These are phyloP conservation scores for Iris pallida DNA, from an alignment of 116 monocot genomes.

Conservation along the genomic window DNA sequence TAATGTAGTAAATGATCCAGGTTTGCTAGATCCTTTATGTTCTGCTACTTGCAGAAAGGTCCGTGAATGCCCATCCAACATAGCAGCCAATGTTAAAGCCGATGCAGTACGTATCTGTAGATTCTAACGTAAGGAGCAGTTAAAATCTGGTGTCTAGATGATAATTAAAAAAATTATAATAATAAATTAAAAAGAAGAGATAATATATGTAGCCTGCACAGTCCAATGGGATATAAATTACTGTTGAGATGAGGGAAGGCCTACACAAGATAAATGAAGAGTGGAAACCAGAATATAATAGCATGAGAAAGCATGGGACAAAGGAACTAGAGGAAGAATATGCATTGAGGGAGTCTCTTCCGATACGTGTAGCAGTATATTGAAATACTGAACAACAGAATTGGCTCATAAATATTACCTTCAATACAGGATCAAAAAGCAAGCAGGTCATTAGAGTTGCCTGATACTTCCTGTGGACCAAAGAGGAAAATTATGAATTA, in stretches of 20 bases:
- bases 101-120: constrained; percentile 66
- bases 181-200: constrained; percentile 1
- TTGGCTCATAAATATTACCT: constrained; percentile 49
- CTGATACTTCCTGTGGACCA: constrained; percentile 60
- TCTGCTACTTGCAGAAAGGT: constrained; percentile 87
- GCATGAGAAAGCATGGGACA: neutral
- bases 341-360: neutral
- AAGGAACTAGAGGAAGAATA: neutral
- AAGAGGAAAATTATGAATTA: constrained; percentile 6
- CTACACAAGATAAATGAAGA: neutral
- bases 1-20: constrained; percentile 87
- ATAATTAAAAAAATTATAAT: constrained; percentile 3
- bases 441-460: constrained; percentile 86
- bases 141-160: neutral
- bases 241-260: neutral
- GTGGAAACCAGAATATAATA: neutral
- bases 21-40: constrained; percentile 61
- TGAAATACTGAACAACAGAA: neutral
- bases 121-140: neutral
- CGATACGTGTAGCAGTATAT: neutral
- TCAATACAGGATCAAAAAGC: constrained; percentile 87
- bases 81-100: constrained; percentile 62
- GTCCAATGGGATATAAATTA: neutral
- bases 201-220: neutral
- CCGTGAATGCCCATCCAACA: constrained; percentile 68